Percentiles rank a stretch among this genome's conserved stretches.
These are phyloP conservation scores for Phialophora macrospora DNA, from an alignment of 2,329 filamentous ascomycete species.

Conservation along the genomic window DNA sequence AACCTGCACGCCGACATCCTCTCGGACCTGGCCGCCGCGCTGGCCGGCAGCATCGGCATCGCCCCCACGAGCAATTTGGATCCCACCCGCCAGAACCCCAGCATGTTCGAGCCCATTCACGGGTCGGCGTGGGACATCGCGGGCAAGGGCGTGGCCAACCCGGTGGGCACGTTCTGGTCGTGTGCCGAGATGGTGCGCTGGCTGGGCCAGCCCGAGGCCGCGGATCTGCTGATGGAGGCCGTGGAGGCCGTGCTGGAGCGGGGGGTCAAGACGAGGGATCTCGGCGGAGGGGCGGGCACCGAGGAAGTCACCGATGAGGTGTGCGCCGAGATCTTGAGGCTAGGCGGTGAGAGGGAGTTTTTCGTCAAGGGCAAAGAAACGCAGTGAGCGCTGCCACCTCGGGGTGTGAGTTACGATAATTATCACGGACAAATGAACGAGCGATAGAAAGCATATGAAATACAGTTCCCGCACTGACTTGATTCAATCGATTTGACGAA, in stretches of 20 bases:
- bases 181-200: constrained; percentile 70
- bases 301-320: constrained; percentile 64
- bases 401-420: not conserved
- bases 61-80: constrained; percentile 72
- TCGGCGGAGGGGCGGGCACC: constrained; percentile 63
- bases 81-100: constrained; percentile 64
- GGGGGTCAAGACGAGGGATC: constrained; percentile 62
- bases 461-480: not conserved
- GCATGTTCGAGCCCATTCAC: constrained; percentile 68
- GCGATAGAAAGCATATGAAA: not conserved
- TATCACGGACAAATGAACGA: not conserved
- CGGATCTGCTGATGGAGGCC: constrained; percentile 61
- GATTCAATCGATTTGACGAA: not conserved
- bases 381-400: not conserved
- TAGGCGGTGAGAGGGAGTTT: constrained; percentile 20
- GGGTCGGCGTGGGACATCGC: constrained; percentile 95
- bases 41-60: constrained; percentile 73
- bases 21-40: constrained; percentile 70
- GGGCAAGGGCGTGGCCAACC: constrained; percentile 94
- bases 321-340: constrained; percentile 39
- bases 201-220: constrained; percentile 64
- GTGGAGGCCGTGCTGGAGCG: constrained; percentile 65
- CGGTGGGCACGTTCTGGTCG: constrained; percentile 72
- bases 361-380: constrained; percentile 12
- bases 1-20: constrained; percentile 70